Percentiles rank a stretch among this genome's conserved stretches.
Conservation (phyloP, 1,284 basidiomycete genomes). For the Lignosus rhinocerotis region DNA sequence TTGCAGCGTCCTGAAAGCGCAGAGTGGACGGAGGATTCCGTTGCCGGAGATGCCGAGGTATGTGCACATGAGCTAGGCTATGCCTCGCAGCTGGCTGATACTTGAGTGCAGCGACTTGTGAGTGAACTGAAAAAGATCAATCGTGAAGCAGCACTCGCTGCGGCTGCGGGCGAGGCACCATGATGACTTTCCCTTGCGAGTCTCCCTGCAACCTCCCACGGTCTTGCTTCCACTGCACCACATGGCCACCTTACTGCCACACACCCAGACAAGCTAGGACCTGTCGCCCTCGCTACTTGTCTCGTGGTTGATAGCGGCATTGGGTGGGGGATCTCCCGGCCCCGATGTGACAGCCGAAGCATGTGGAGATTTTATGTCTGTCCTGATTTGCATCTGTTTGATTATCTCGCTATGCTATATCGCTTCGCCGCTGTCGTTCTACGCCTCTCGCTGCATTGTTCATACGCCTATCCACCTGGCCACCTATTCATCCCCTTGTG, state of each 20-base stretch:
- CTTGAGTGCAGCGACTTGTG: slow-evolving; percentile 12
- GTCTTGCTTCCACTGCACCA: not conserved
- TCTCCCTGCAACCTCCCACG: not conserved
- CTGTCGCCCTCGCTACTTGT: not conserved
- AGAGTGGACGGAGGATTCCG: slow-evolving; percentile 10
- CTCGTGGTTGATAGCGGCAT: not conserved
- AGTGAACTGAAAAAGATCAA: slow-evolving; percentile 14
- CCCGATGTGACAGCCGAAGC: not conserved
- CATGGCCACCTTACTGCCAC: not conserved
- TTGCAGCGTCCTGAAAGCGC: slow-evolving; percentile 18
- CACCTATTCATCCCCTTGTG: not conserved
- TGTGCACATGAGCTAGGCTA: not conserved
- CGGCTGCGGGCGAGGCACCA: not conserved
- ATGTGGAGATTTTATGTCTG: not conserved
- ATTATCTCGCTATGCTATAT: slow-evolving; percentile 26
- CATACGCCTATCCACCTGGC: not conserved
- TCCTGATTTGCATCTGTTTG: slow-evolving; percentile 6
- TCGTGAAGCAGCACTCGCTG: not conserved
- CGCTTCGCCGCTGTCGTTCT: slow-evolving; percentile 15
- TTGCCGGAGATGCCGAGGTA: slow-evolving; percentile 24
- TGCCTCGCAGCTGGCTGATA: not conserved
- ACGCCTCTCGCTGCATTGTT: slow-evolving; percentile 7
- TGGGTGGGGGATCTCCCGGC: not conserved
- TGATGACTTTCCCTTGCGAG: not conserved
- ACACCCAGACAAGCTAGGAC: not conserved